Evolutionary conservation across 805 yeast genomes (phyloP), one percentile per base, ranked within the genome.

Genomic region (Blastobotrys parvus): DNA sequence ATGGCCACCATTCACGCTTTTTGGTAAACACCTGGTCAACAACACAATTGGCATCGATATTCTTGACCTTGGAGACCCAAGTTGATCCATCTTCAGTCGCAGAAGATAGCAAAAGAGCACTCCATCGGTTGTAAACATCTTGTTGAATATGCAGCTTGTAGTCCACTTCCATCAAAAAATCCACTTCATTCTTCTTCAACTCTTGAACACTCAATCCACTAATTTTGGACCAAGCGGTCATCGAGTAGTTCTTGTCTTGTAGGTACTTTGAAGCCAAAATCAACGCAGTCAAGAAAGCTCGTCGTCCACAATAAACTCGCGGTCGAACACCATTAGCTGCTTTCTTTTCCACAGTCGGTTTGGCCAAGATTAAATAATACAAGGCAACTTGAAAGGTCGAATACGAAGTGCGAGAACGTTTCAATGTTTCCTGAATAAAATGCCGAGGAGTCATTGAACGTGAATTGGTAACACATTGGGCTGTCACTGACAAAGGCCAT

Each of bases 211-310:
- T 56, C 33, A 82, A 68, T 0, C 94, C 92, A 27, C 86, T 74
- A 39, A 86, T 78, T 57, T 76, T 74, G 41, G 81, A 67, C 95
- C 95, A 86, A 4, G 83, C 74, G 48, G 69, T 71, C 51, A 82
- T 70, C 23, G 82, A 69, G 60, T 75, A 83, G 57, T 80, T 81
- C 40, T 76, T 74, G 61, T 86, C 95, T 56, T 79, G 86, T 46
- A 72, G 68, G 59, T 78, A 83, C 58, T 86, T 86, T 41, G 80
- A 74, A 3, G 92, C 79, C 31, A 86, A 64, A 42, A 85, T 82
- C 42, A 86, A 59, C 54, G 84, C 73, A 2, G 80, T 73, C 47
- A 86, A 68, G 49, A 86, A 79, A 34, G 78, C 71, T 48, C 82
- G 75, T 52, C 83, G 78, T 5, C 87, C 80, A 54, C 83, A 79